Evolutionary conservation across 1,284 basidiomycete genomes (phyloP), one percentile per base, ranked within the genome.

Genomic region (Phlebopus sp.): DNA sequence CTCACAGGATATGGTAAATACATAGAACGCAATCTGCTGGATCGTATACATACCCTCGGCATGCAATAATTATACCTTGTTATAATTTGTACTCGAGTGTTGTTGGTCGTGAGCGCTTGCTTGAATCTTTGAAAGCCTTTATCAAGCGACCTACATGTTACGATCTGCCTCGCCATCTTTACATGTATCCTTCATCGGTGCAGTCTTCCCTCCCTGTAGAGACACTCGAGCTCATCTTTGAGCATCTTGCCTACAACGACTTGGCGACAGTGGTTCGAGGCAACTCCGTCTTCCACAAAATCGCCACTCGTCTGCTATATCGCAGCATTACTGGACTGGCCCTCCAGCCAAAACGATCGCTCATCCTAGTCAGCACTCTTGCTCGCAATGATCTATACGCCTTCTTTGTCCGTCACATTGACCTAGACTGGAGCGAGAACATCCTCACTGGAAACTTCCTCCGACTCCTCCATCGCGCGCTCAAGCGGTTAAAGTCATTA

Each of bases 261-360:
- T 59, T 75, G 18, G 43, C 54, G 1, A 21, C 51, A 2, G 30
- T 65, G 5, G 55, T 73, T 15, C 42, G 55, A 0, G 56, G 66
- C 17, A 77, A 69, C 60, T 64, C 64, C 9, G 50, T 61, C 25
- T 62, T 81, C 42, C 64, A 76, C 44, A 50, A 62, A 14, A 55
- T 77, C 42, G 71, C 70, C 2, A 60, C 60, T 4, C 73, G 75
- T 3, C 50, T 70, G 4, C 63, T 83, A 5, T 84, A 84, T 50
- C 71, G 73, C 43, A 58, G 65, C 32, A 70, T 82, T 31, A 53
- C 56, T 2, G 64, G 72, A n/a, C 52, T 73, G 7, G n/a, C n/a
- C 44, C 61, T 0, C 60, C 72, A n/a, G n/a, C n/a, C n/a, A 0
- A 49, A 29, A 1, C 63, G 61, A 5, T 59, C 68, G 14, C 43